Evolutionary conservation across 23 red algal species (phyloP).

Genomic region (Agarophyton chilense): DNA sequence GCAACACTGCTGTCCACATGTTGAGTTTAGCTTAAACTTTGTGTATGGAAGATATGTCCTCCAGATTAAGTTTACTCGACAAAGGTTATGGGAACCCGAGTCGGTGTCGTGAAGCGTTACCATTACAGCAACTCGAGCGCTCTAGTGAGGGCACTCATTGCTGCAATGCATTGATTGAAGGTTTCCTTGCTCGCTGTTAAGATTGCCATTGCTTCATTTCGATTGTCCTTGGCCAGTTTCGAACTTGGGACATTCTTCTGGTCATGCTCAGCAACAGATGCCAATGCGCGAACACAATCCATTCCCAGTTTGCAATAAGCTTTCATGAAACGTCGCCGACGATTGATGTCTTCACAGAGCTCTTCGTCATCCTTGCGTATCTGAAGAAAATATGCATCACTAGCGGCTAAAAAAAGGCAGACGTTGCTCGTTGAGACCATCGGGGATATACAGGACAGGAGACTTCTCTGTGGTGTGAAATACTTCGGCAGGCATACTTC

Average conservation of each 20-base stretch:
- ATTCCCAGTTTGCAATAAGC: conserved; percentile 42
- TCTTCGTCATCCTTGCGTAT: neutral
- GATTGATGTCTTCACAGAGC: conserved; percentile 30
- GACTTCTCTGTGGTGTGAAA: conserved; percentile 44
- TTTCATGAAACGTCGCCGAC: conserved; percentile 27
- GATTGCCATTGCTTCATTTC: conserved; percentile 30
- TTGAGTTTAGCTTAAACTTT: no score
- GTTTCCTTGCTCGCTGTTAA: conserved; percentile 36
- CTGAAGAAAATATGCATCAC: conserved; percentile 13
- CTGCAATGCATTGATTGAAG: conserved; percentile 53
- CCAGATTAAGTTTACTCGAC: no score
- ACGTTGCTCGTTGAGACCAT: conserved; percentile 25
- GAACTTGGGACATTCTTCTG: conserved; percentile 34
- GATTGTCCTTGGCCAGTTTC: conserved; percentile 36
- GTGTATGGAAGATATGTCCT: no score
- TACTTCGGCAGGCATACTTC: conserved; percentile 16
- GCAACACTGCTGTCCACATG: no score
- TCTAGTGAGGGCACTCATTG: conserved; percentile 5
- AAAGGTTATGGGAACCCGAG: no score
- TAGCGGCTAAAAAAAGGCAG: conserved; percentile 17
- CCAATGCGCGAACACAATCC: conserved; percentile 53
- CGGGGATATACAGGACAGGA: conserved; percentile 12
- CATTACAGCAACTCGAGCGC: conserved; percentile 8
- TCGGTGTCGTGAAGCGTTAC: no score
- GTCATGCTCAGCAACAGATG: conserved; percentile 62